Evolutionary conservation across 2,329 filamentous ascomycete genomes (phyloP), one percentile per base, ranked within the genome.

Genomic region (Aspergillus terreus): DNA sequence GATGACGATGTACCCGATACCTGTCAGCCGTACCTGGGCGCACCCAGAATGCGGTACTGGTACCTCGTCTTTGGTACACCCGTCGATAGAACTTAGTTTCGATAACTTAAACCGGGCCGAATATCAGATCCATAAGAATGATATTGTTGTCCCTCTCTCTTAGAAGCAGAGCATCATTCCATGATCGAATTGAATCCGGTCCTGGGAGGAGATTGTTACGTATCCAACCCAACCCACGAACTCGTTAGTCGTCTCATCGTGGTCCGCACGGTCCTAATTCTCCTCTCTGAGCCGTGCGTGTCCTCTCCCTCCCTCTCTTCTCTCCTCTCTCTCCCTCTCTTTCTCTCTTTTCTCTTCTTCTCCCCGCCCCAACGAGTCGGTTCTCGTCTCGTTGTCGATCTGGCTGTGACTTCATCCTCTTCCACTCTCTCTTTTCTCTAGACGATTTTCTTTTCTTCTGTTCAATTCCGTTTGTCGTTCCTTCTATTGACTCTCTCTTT

Each of bases 301-400:
- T 53, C 53, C 58, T 57, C 60, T 60, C 56, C 27, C 27, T 30
- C 27, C 10, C 27, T 30, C 27, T 30, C 27, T 30, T 27, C 50
- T 21, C 58, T 52, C 59, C 55, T 53, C 59, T 55, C 51, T 65
- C 59, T 52, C 57, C 63, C 60, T 61, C 54, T 6, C 55, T 48
- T 3, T 59, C 44, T 56, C 59, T 62, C 57, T 50, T 61, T 23
- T 23, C 23, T 23, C 52, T 63, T 59, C 62, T 63, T 63, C 65
- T 65, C 65, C 59, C 65, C 66, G 65, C 62, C 66, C 61, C 62
- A 61, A 61, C 62, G 63, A 67, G 63, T 63, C 62, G 58, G 44
- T 51, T 56, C 49, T 52, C 57, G 55, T 59, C 58, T 63, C 54
- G 53, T 81, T 81, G 64, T 77, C 79, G 44, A 80, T 76, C 58